Percentiles rank a stretch among this genome's conserved stretches.
Evolutionary conservation across 495 filamentous ascomycete genomes (phyloP).

Genomic region (Hypoxylon cercidicola): DNA sequence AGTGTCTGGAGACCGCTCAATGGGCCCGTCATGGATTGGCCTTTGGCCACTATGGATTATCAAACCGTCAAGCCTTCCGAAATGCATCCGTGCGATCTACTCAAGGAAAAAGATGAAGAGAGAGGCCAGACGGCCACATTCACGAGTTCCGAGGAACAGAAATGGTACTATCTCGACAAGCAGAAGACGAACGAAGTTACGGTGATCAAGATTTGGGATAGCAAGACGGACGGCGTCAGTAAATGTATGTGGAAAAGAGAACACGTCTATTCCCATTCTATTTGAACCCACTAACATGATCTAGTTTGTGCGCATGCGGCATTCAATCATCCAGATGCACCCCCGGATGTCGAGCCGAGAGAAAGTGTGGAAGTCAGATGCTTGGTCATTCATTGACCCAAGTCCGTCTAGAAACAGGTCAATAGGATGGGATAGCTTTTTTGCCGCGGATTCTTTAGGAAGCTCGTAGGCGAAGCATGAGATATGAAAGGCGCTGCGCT

Average conservation of each 20-base stretch:
- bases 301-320: constrained; percentile 39
- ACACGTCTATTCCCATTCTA: not conserved
- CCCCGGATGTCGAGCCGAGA: constrained; percentile 26
- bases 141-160: constrained; percentile 5
- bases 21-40: constrained; percentile 31
- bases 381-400: constrained; percentile 26
- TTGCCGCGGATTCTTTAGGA: too few relatives aligned
- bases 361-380: constrained; percentile 37
- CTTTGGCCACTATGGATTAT: constrained; percentile 32
- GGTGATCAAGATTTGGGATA: constrained; percentile 26
- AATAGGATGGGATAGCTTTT: too few relatives aligned
- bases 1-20: constrained; percentile 33
- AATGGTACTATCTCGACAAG: constrained; percentile 26
- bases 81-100: constrained; percentile 23
- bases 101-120: constrained; percentile 13
- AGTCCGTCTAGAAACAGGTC: too few relatives aligned
- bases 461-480: too few relatives aligned
- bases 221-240: constrained; percentile 1
- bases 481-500: too few relatives aligned
- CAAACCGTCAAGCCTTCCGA: constrained; percentile 11
- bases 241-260: constrained; percentile 4
- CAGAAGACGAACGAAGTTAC: constrained; percentile 19
- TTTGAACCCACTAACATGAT: not conserved
- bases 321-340: constrained; percentile 26
- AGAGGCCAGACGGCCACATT: constrained; percentile 28